Conservation (phyloP, 1,284 basidiomycete genomes). For the Ustilago trichophora region DNA sequence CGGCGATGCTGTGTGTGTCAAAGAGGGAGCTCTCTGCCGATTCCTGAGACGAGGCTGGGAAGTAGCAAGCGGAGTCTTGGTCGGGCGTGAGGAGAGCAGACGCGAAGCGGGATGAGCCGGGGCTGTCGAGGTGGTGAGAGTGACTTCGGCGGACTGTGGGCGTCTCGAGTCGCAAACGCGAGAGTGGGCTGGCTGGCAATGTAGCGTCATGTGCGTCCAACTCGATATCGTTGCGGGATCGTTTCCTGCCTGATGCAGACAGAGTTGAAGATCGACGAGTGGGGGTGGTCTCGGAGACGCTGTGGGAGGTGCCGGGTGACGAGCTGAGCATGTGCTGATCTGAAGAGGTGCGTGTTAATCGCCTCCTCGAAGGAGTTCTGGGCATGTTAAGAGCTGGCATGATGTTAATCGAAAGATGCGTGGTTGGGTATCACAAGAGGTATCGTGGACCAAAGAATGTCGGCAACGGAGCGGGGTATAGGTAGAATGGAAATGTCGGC, state of each 20-base stretch:
- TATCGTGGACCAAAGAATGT: too few relatives aligned
- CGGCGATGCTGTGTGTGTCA: conserved; percentile 38
- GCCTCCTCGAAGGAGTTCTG: conserved; percentile 29
- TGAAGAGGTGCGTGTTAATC: conserved; percentile 21
- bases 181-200: conserved; percentile 27
- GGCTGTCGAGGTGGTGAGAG: conserved; percentile 19
- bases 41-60: conserved; percentile 45
- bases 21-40: conserved; percentile 46
- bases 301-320: conserved; percentile 13
- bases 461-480: background rate
- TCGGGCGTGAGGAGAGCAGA: conserved; percentile 14
- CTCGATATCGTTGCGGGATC: conserved; percentile 29
- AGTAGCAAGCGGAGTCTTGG: conserved; percentile 42
- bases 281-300: conserved; percentile 10
- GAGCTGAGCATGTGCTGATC: conserved; percentile 19
- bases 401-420: too few relatives aligned
- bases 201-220: conserved; percentile 13
- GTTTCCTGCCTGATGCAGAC: conserved; percentile 26
- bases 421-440: too few relatives aligned
- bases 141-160: conserved; percentile 8
- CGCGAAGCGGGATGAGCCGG: conserved; percentile 23
- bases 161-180: conserved; percentile 19
- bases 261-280: conserved; percentile 19
- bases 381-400: conserved; percentile 34
- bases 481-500: too few relatives aligned